Percentiles rank a stretch among this genome's conserved stretches.
These are phyloP conservation scores for Tetrahymena malaccensis DNA, from an alignment of 73 alveolate species.

Conservation along the genomic window DNA sequence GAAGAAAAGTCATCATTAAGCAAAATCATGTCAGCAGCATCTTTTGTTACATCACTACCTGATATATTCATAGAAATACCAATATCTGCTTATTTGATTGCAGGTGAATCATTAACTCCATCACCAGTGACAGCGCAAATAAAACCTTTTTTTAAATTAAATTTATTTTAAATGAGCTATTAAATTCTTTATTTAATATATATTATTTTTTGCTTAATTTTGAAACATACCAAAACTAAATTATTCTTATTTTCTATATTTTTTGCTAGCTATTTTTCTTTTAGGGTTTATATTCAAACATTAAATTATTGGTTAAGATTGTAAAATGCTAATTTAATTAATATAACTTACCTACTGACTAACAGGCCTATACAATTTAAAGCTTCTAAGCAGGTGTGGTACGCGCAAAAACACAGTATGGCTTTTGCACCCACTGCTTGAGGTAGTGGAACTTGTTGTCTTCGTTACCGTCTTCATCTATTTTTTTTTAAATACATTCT, in stretches of 20 bases:
- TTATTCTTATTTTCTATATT: background rate
- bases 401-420: too few relatives aligned
- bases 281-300: too few relatives aligned
- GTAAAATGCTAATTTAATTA: too few relatives aligned
- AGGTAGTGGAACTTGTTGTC: too few relatives aligned
- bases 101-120: conserved; percentile 94
- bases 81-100: conserved; percentile 70
- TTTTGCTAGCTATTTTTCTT: too few relatives aligned
- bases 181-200: conserved; percentile 29
- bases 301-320: too few relatives aligned
- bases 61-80: conserved; percentile 80
- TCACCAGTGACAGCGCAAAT: conserved; percentile 97
- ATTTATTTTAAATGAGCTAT: conserved; percentile 24
- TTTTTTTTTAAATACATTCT: too few relatives aligned
- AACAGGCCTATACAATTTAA: conserved; percentile 87
- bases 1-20: conserved; percentile 73
- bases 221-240: background rate
- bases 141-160: conserved; percentile 63
- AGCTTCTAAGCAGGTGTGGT: conserved; percentile 94
- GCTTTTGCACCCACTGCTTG: too few relatives aligned
- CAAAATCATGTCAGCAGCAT: conserved; percentile 65
- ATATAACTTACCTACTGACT: conserved; percentile 46
- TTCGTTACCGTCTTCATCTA: too few relatives aligned
- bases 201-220: background rate
- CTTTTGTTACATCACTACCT: conserved; percentile 70